Evolutionary conservation across 2,329 filamentous ascomycete genomes (phyloP).

Genomic region (Cladophialophora immunda): DNA sequence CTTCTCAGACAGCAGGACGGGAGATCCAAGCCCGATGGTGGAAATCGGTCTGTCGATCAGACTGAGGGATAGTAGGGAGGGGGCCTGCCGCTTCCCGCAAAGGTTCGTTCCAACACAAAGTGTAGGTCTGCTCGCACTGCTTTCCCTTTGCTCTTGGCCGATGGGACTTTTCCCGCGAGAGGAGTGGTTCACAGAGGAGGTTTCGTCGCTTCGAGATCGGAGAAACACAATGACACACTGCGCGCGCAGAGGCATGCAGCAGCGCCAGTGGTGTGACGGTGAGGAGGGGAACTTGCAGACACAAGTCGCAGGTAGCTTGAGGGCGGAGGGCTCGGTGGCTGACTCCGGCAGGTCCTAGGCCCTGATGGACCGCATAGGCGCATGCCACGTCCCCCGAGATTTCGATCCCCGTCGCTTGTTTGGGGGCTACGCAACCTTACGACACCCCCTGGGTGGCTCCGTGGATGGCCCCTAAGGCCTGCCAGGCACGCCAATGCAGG

Average conservation of each 20-base stretch:
- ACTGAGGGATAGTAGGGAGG: background rate
- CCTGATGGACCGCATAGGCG: background rate
- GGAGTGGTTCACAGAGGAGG: background rate
- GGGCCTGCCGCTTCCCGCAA: background rate
- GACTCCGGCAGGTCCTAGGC: background rate
- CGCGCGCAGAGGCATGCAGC: background rate
- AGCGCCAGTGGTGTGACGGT: slow-evolving; percentile 5
- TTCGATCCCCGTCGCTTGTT: slow-evolving; percentile 7
- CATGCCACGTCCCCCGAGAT: background rate
- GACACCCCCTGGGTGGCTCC: slow-evolving; percentile 1
- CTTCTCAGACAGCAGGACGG: background rate
- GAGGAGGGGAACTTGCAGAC: slow-evolving; percentile 5
- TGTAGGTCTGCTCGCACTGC: background rate
- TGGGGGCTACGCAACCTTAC: background rate
- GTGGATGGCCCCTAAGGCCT: background rate
- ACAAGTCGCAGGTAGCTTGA: slow-evolving; percentile 6
- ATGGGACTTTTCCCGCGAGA: background rate
- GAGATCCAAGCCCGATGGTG: background rate
- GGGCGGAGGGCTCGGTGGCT: background rate
- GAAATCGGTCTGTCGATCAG: background rate
- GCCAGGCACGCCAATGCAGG: slow-evolving; percentile 20
- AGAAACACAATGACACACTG: background rate
- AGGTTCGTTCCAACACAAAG: background rate
- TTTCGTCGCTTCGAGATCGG: background rate
- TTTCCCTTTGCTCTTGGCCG: background rate